Evolutionary conservation across 1,139 yeast species (phyloP).

Genomic region (Kurtzmaniella quercitrusa): DNA sequence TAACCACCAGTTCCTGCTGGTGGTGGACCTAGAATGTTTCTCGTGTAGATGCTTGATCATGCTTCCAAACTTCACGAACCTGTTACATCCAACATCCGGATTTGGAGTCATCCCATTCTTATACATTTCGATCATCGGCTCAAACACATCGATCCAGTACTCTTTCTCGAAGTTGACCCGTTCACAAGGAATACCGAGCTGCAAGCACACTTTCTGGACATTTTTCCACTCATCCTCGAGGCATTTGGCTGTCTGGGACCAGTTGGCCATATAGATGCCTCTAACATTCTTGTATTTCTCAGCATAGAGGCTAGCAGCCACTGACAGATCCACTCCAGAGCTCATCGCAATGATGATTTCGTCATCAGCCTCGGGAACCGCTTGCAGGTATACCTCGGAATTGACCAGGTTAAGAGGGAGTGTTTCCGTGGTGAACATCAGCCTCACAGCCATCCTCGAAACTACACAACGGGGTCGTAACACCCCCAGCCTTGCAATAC

Average conservation of each 20-base stretch:
- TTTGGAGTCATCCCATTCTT: conserved; percentile 80
- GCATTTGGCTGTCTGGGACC: conserved; percentile 71
- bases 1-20: conserved; percentile 59
- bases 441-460: neutral
- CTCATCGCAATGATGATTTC: conserved; percentile 86
- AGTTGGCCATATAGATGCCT: conserved; percentile 92
- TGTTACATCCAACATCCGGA: conserved; percentile 89
- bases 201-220: conserved; percentile 60
- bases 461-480: neutral
- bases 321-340: conserved; percentile 94
- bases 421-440: neutral
- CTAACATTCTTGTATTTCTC: conserved; percentile 49
- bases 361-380: conserved; percentile 48
- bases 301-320: conserved; percentile 72
- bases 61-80: conserved; percentile 80
- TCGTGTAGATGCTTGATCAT: conserved; percentile 51
- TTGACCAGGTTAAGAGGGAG: conserved; percentile 5
- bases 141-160: conserved; percentile 89
- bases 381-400: conserved; percentile 24
- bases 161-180: conserved; percentile 83
- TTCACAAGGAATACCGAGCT: conserved; percentile 63
- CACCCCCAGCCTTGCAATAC: neutral
- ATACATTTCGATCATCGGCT: conserved; percentile 81
- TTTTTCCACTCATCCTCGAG: conserved; percentile 88
- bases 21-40: conserved; percentile 19